Evolutionary conservation across 441 rosid genomes (phyloP), one percentile per base, ranked within the genome.

Genomic region (Geranium incanum): DNA sequence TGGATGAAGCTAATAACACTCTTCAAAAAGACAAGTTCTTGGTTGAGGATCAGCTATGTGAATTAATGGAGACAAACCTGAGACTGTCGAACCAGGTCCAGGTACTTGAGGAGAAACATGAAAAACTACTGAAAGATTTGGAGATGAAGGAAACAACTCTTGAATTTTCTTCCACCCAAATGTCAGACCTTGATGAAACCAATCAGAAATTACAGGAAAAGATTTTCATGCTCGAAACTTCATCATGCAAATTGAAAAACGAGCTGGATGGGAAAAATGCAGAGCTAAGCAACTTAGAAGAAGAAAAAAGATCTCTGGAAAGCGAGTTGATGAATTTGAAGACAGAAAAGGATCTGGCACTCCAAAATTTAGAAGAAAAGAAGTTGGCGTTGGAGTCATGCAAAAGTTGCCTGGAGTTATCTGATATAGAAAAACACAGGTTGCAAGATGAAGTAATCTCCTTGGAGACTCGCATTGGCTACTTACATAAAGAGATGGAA

Each of bases 281-380:
- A 71, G 84, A 83, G 48, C 78, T 81, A 68, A 68, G 72, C 37
- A 55, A 68, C 72, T 68, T 85, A 70, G 82, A 75, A 68, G 83
- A 82, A 72, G 85, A 82, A 37, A 74, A 80, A 37, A 45, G 75
- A 41, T 69, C 65, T 5, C 83, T 83, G 64, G 77, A 76, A 78
- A 71, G 72, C 70, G 84, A 83, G 76, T 57, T 81, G 64, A 75
- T 72, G 41, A 78, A 87, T 74, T 84, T 87, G 78, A 77, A 75
- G 75, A 74, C 73, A 37, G 85, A 88, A 78, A 86, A 77, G 36
- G 77, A 66, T 74, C 55, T 66, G 73, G 77, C 84, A 75, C 81
- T 83, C 38, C 85, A 74, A 77, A 88, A 88, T 78, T 72, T 88
- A 76, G 89, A 83, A 71, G 78, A 81, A 75, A 85, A 77, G 76